A percentile compares a stretch with the other conserved stretches of the same genome.
These are phyloP conservation scores for Gnaphalium uliginosum DNA, from an alignment of 129 eudicot species.

Conservation along the genomic window DNA sequence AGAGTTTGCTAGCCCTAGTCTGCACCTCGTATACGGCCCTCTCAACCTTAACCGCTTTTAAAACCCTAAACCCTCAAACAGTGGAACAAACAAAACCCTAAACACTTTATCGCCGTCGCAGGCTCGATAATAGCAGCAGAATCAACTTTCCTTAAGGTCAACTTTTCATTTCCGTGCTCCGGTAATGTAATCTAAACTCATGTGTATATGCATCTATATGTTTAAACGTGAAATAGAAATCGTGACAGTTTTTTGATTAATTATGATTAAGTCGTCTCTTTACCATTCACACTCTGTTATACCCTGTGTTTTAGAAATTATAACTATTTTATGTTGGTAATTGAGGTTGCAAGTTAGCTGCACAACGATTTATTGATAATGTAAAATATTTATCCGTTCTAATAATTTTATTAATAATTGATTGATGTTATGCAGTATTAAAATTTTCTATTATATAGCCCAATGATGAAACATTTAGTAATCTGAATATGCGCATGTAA, in stretches of 20 bases:
- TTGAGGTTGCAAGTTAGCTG: background rate
- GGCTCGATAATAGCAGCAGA: background rate
- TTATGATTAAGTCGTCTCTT: background rate
- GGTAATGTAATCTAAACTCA: background rate
- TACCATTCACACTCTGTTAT: background rate
- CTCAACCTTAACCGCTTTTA: background rate
- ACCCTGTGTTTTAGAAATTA: background rate
- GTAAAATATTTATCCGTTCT: too few relatives aligned
- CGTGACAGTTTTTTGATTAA: too few relatives aligned
- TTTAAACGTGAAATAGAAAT: too few relatives aligned
- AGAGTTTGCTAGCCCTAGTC: too few relatives aligned
- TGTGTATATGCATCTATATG: background rate
- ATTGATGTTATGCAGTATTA: background rate
- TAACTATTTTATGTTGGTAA: background rate
- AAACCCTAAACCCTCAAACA: background rate
- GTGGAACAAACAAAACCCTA: conserved; percentile 22
- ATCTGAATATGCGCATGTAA: conserved; percentile 49
- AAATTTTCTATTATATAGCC: conserved; percentile 24
- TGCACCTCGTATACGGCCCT: too few relatives aligned
- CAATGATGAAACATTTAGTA: conserved; percentile 56
- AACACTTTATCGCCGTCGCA: background rate
- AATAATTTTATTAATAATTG: background rate
- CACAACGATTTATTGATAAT: background rate
- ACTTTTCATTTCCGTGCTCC: background rate
- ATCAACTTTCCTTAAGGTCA: background rate